Percentiles rank a stretch among this genome's conserved stretches.
These are phyloP conservation scores for Trifolium fragiferum DNA, from an alignment of 306 rosid species.

Conservation along the genomic window DNA sequence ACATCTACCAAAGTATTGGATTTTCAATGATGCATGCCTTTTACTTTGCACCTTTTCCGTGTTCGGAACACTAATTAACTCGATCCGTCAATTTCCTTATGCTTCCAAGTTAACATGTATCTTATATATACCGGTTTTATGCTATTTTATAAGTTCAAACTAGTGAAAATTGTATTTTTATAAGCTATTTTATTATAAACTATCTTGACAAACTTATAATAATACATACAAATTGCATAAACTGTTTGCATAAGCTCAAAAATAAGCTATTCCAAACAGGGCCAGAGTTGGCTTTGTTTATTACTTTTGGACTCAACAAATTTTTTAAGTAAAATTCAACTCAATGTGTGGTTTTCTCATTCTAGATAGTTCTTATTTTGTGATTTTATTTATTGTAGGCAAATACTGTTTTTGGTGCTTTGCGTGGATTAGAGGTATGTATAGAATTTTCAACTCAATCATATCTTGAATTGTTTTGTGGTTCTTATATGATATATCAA, in stretches of 20 bases:
- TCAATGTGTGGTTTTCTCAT: slow-evolving; percentile 13
- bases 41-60: background rate
- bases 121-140: too few species aligned
- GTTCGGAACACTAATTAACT: background rate
- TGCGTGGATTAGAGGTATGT: slow-evolving; percentile 60
- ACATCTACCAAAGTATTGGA: too few species aligned
- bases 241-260: too few species aligned
- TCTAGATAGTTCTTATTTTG: slow-evolving; percentile 36
- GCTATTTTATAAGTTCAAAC: too few species aligned
- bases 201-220: too few species aligned
- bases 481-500: too few species aligned
- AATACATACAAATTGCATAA: too few species aligned
- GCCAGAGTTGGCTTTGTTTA: background rate
- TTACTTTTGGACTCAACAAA: slow-evolving; percentile 9
- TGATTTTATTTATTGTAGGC: slow-evolving; percentile 47
- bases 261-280: background rate
- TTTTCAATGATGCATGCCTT: too few species aligned
- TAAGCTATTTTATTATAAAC: too few species aligned
- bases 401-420: slow-evolving; percentile 55
- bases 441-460: slow-evolving; percentile 8
- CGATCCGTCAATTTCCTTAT: background rate
- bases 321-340: slow-evolving; percentile 26
- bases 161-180: too few species aligned
- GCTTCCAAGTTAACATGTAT: too few species aligned
- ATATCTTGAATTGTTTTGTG: too few species aligned